phyloP scores from a whole-genome alignment of 306 rosid genomes.

The Gillenia trifoliata region DNA sequence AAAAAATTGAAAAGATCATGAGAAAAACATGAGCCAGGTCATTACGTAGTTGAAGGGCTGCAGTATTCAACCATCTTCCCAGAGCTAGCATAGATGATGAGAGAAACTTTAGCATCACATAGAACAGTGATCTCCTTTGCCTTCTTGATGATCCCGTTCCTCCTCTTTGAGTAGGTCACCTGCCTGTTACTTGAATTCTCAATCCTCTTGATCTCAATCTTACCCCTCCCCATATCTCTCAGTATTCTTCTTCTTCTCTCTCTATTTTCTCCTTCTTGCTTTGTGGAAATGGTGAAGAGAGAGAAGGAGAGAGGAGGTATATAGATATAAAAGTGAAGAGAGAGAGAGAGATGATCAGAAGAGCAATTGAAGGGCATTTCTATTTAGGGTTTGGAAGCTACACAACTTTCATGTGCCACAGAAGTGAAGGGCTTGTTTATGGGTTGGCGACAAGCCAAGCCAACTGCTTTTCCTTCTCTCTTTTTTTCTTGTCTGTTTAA shows the following conservation, averaged over 20 bases:
- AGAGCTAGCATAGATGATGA: constrained; percentile 49
- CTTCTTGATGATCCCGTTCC: constrained; percentile 73
- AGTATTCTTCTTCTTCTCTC: background rate
- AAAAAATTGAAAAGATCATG: background rate
- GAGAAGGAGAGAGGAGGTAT: background rate
- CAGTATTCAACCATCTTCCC: constrained; percentile 70
- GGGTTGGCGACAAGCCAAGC: constrained; percentile 58
- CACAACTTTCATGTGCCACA: constrained; percentile 64
- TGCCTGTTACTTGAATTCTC: constrained; percentile 85
- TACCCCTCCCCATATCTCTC: constrained; percentile 79
- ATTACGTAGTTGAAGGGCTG: constrained; percentile 68
- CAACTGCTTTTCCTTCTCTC: constrained; percentile 32
- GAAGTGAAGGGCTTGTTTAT: constrained; percentile 47
- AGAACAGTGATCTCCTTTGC: constrained; percentile 81
- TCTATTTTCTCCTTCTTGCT: background rate
- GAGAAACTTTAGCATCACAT: constrained; percentile 81
- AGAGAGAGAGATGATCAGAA: constrained; percentile 8
- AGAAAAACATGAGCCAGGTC: background rate
- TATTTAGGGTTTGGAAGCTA: constrained; percentile 45
- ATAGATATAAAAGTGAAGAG: background rate
- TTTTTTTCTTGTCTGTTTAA: background rate
- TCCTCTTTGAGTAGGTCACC: constrained; percentile 87
- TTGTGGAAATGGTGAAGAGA: constrained; percentile 13
- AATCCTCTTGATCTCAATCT: constrained; percentile 93
- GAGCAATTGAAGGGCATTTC: constrained; percentile 35